Evolutionary conservation across 495 filamentous ascomycete genomes (phyloP).

Genomic region (Aspergillus homomorphus): DNA sequence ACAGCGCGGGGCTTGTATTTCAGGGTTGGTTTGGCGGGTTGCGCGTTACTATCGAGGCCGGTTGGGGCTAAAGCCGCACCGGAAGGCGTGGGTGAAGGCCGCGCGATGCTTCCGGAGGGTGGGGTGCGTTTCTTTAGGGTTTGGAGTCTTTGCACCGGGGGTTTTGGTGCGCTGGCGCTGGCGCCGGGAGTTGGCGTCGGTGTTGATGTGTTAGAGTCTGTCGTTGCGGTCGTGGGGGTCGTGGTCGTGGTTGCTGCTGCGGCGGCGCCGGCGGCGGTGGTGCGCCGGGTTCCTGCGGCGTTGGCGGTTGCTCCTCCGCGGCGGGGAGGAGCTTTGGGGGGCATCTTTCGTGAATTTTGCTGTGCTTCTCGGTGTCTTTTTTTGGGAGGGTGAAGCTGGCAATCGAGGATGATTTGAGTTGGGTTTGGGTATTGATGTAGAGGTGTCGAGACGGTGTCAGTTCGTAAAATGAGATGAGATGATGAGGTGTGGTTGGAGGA

Average conservation of each 20-base stretch:
- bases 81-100: slow-evolving; percentile 2
- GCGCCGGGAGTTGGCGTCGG: slow-evolving; percentile 12
- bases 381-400: neutral
- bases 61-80: slow-evolving; percentile 2
- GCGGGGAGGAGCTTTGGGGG: slow-evolving; percentile 40
- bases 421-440: neutral
- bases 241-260: slow-evolving; percentile 17
- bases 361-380: neutral
- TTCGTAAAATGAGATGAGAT: neutral
- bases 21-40: slow-evolving; percentile 37
- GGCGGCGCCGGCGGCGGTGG: slow-evolving; percentile 2
- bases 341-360: slow-evolving; percentile 31
- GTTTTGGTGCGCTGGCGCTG: slow-evolving; percentile 23
- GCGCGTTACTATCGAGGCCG: slow-evolving; percentile 17
- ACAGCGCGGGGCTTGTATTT: slow-evolving; percentile 49
- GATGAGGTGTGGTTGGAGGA: neutral
- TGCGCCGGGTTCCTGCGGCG: slow-evolving; percentile 1
- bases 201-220: too few relatives aligned
- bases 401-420: slow-evolving; percentile 1
- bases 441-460: neutral
- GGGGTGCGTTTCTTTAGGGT: slow-evolving; percentile 38
- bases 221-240: neutral
- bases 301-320: slow-evolving; percentile 26
- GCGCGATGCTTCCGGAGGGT: slow-evolving; percentile 36
- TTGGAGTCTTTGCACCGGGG: slow-evolving; percentile 44